Conservation (phyloP, 208 protist species). For the Spironucleus salmonicida region DNA sequence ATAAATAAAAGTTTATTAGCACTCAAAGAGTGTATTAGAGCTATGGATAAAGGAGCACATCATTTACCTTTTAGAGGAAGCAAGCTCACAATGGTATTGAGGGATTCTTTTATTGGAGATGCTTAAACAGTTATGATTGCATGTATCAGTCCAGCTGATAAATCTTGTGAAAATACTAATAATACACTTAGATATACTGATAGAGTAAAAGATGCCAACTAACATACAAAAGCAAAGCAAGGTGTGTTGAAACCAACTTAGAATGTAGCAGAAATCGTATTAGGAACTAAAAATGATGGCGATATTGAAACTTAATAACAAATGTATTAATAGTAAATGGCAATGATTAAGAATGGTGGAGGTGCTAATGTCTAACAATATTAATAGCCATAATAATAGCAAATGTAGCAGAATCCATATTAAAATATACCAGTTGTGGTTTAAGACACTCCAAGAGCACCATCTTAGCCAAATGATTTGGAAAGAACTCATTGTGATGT, state of each 20-base stretch:
- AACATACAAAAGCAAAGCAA: not conserved
- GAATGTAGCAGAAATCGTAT: not conserved
- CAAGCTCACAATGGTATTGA: slow-evolving; percentile 79
- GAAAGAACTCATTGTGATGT: not conserved
- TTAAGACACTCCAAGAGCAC: not conserved
- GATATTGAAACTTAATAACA: not conserved
- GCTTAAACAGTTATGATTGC: slow-evolving; percentile 58
- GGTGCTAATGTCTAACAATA: not conserved
- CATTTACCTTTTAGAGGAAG: slow-evolving; percentile 87
- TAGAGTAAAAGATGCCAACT: slow-evolving; percentile 66
- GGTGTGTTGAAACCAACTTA: no score
- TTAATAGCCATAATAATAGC: not conserved
- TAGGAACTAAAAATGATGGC: not conserved
- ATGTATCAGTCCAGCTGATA: slow-evolving; percentile 63
- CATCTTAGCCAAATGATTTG: not conserved
- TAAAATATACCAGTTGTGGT: no score
- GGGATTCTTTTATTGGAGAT: slow-evolving; percentile 82
- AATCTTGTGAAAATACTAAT: slow-evolving; percentile 77
- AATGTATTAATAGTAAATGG: not conserved
- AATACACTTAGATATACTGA: slow-evolving; percentile 93
- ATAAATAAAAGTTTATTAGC: slow-evolving; percentile 89
- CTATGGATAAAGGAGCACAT: slow-evolving; percentile 57
- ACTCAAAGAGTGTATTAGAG: slow-evolving; percentile 86
- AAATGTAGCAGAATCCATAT: no score
- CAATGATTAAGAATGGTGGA: not conserved